Conservation (phyloP, 116 monocot genomes). For the Thalassia testudinum region DNA sequence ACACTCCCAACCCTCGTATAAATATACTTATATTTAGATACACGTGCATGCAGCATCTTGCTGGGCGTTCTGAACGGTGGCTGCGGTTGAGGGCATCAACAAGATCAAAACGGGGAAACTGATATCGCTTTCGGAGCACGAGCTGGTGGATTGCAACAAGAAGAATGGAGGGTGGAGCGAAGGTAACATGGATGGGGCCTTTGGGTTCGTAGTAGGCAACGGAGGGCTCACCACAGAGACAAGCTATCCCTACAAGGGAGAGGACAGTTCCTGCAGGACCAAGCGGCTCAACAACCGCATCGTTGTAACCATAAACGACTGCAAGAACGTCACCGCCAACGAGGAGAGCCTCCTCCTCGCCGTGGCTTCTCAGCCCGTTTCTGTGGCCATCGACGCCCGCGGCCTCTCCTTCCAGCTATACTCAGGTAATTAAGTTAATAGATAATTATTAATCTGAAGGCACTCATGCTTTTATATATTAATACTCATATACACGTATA, state of each 20-base stretch:
- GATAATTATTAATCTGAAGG: background rate
- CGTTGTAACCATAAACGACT: slow-evolving; percentile 9
- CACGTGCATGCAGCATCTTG: slow-evolving; percentile 7
- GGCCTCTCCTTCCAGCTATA: slow-evolving; percentile 10
- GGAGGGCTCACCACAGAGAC: slow-evolving; percentile 7
- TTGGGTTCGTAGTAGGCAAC: background rate
- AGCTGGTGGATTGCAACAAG: slow-evolving; percentile 14
- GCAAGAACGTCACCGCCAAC: slow-evolving; percentile 6
- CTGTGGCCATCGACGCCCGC: slow-evolving; percentile 17
- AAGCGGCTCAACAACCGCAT: slow-evolving; percentile 7
- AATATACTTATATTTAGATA: too few relatives aligned
- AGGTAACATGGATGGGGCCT: slow-evolving; percentile 8
- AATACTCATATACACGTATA: too few relatives aligned
- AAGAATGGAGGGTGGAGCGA: slow-evolving; percentile 7
- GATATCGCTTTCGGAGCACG: slow-evolving; percentile 7
- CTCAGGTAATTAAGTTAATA: too few relatives aligned
- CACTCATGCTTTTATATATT: background rate
- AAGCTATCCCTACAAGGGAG: slow-evolving; percentile 8
- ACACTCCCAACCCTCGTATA: too few relatives aligned
- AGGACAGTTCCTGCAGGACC: slow-evolving; percentile 2
- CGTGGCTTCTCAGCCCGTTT: slow-evolving; percentile 10
- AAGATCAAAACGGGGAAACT: slow-evolving; percentile 12
- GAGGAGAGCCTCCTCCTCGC: slow-evolving; percentile 5
- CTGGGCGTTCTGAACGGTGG: slow-evolving; percentile 13
- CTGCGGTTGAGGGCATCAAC: slow-evolving; percentile 14